Conservation (phyloP, 108 stramenopile genomes). For the Chaetoceros muelleri region DNA sequence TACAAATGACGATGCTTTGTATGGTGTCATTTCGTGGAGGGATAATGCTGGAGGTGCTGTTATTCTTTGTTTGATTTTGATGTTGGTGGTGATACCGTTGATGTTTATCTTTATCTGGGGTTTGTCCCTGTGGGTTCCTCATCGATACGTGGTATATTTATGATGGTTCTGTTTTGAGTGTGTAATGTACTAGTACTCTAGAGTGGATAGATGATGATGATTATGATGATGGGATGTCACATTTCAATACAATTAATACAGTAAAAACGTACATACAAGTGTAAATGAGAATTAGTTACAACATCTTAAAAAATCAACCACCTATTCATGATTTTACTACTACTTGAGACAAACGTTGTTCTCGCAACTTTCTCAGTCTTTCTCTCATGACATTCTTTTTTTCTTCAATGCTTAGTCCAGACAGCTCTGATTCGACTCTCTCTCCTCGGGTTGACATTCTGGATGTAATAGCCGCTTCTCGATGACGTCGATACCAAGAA, state of each 20-base stretch:
- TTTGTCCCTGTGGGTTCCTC: conserved; percentile 5
- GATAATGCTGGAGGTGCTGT: conserved; percentile 7
- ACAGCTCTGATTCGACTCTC: background rate
- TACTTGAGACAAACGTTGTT: no score
- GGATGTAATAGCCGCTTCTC: conserved; percentile 7
- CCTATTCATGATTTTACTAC: no score
- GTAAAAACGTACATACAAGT: no score
- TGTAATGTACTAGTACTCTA: no score
- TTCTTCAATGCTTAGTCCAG: background rate
- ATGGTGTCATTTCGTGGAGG: conserved; percentile 23
- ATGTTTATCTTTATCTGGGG: conserved; percentile 16
- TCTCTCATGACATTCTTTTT: background rate
- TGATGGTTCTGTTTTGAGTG: no score
- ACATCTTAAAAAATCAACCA: no score
- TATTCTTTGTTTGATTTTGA: conserved; percentile 3
- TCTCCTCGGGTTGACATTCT: background rate
- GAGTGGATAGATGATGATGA: no score
- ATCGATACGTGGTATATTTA: background rate
- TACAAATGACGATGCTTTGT: conserved; percentile 29
- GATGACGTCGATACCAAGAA: conserved; percentile 78
- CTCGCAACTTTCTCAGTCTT: background rate
- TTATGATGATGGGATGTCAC: no score
- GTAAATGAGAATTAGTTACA: no score
- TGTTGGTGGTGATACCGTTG: conserved; percentile 21
- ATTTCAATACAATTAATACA: no score